Percentiles rank a stretch among this genome's conserved stretches.
phyloP scores from a whole-genome alignment of 345 rosid species.

The Aquilaria malaccensis region DNA sequence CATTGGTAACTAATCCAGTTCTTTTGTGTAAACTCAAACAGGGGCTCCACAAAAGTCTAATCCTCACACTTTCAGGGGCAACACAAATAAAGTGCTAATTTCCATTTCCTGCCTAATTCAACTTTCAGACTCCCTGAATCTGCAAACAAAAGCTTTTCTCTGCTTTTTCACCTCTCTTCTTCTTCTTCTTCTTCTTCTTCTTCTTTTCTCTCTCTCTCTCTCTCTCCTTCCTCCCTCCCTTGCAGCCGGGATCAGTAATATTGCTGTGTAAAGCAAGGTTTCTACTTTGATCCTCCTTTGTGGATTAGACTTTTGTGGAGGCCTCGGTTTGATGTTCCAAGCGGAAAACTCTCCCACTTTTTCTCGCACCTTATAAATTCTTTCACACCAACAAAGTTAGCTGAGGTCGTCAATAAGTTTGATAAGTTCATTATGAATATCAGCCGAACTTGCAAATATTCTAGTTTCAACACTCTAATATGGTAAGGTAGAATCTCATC shows the following conservation, averaged over 20 bases:
- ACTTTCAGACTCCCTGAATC: neutral
- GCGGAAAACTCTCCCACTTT: neutral
- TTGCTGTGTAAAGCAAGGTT: neutral
- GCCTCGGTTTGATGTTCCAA: neutral
- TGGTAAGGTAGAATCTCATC: too few relatives aligned
- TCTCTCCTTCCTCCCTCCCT: neutral
- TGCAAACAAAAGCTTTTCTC: neutral
- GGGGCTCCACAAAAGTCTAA: too few relatives aligned
- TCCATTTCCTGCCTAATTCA: neutral
- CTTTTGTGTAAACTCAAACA: too few relatives aligned
- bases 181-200: neutral
- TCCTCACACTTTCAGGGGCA: too few relatives aligned
- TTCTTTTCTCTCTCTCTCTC: neutral
- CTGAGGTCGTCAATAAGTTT: too few relatives aligned
- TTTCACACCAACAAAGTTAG: too few relatives aligned
- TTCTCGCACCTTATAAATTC: constrained; percentile 8
- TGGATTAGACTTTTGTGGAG: neutral
- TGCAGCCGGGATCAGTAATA: too few relatives aligned
- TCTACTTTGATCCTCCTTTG: constrained; percentile 11
- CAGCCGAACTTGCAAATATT: too few relatives aligned
- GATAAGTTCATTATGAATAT: too few relatives aligned
- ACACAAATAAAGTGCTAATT: neutral
- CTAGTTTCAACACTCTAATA: too few relatives aligned
- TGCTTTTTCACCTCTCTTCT: neutral
- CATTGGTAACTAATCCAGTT: too few relatives aligned